Base-by-base conservation (phyloP, 257 asterid genomes). In the Solanum rostratum region DNA sequence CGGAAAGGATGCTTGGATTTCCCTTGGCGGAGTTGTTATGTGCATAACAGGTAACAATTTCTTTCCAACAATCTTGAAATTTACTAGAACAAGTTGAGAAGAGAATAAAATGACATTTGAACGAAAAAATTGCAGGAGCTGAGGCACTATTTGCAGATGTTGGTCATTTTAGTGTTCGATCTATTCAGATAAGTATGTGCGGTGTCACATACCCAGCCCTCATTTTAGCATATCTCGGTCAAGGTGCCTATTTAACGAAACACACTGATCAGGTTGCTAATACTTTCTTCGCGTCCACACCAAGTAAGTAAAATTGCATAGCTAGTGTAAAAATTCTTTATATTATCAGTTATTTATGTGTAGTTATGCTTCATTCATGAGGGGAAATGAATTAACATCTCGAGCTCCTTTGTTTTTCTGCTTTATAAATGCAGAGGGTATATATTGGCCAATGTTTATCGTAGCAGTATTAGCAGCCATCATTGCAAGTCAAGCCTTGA, bases 91-190 rank as follows among this genome's bases (percentile, higher is more conserved):
- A 0, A 29, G 15, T 43, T 14, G 41, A n/a, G 55, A 43, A n/a
- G 80, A 71, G 55, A 43, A 63, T 13, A 11, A 24, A 12, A 62
- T 24, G 0, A 62, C 10, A 24, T 62, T 27, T 62, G 69, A 62
- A 24, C 33, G 13, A 62, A 24, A 62, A 24, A 24, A 5, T 62
- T 62, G 86, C 90, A 91, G 95, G 97, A 71, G 80, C 92, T n/a
- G 98, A 93, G 84, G 98, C 98, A 15, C 71, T 94, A 43, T 94
- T 93, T 84, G 97, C 95, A 0, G 96, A 94, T 74, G 88, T 94
- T 29, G 97, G 93, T 2, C 97, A 94, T 79, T 93, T 94, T 80
- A 89, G 91, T 0, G 94, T 93, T 33, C 91, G 84, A 57, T 86
- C 95, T 3, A 86, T 93, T 37, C 97, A 91, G 71, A 84, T 91